Evolutionary conservation across 129 eudicot genomes (phyloP), one percentile per base, ranked within the genome.

Genomic region (Artemisia annua): DNA sequence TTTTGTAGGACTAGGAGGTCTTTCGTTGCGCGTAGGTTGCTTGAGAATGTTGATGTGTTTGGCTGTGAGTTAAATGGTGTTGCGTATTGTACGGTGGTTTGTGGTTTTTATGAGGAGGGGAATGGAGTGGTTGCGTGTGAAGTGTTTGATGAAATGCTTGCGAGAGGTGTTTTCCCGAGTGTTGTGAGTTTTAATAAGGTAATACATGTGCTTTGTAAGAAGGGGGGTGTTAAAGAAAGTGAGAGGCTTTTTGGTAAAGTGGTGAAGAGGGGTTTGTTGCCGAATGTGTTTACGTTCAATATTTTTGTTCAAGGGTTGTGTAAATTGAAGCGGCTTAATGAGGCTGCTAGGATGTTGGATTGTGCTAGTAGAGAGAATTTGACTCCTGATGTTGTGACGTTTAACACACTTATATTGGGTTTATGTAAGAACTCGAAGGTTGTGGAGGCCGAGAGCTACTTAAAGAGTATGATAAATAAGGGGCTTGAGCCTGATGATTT

Each of bases 401-500:
- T 86, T 72, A 94, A 94, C 61, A 88, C 90, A 9, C 84, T 94
- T 48, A 88, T 94, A 80, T 69, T 78, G 48, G 97, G 99, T 19
- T 83, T 94, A 62, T 94, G 96, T 71, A 94, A 83, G 85, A 85
- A 80, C 63, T 59, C 67, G 3, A 83, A 86, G 72, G 86, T 83
- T 71, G 81, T 50, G 4, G 96, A 94, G 72, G 99, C 99, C 0
- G 99, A 90, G 76, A 51, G 70, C 35, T 90, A 85, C 74, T 76
- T 94, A 82, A 80, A 80, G 78, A 84, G 57, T 60, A 90, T 94
- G 96, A 83, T 88, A 14, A 94, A 90, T 72, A 78, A 75, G 67
- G 97, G 99, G 60, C 78, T 88, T 14, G 84, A 88, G 57, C 99
- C 99, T 17, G 99, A 94, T 83, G 86, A 83, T 71, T 86, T 90